Evolutionary conservation across 345 rosid genomes (phyloP).

Genomic region (Mallotus nudiflorus): DNA sequence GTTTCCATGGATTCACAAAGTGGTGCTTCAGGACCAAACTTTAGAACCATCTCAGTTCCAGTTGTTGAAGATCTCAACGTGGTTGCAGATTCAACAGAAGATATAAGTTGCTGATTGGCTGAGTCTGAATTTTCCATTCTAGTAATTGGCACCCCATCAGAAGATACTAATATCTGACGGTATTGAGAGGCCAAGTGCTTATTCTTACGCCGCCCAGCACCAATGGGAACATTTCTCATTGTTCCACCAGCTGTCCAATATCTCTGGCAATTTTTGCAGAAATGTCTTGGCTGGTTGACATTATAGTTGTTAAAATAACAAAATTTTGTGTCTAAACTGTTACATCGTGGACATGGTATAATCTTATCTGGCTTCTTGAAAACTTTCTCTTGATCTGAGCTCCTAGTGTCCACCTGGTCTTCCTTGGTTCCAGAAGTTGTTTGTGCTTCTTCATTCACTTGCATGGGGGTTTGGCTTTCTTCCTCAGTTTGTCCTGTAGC

Average conservation of each 20-base stretch:
- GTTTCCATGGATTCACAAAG: conserved; percentile 57
- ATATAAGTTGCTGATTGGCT: conserved; percentile 33
- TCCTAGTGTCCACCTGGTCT: conserved; percentile 46
- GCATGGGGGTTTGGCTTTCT: conserved; percentile 16
- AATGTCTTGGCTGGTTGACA: conserved; percentile 90
- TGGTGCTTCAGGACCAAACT: conserved; percentile 62
- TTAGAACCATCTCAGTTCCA: conserved; percentile 54
- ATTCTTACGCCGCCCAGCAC: conserved; percentile 94
- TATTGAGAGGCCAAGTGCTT: conserved; percentile 71
- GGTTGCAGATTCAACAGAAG: conserved; percentile 35
- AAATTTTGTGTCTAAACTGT: conserved; percentile 92
- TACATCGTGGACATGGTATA: conserved; percentile 87
- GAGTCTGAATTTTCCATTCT: conserved; percentile 43
- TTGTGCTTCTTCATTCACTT: conserved; percentile 25
- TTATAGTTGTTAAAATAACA: conserved; percentile 95
- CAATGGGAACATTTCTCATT: conserved; percentile 93
- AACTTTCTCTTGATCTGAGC: conserved; percentile 51
- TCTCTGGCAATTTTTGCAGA: conserved; percentile 94
- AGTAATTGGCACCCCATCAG: conserved; percentile 46
- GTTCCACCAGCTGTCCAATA: conserved; percentile 99
- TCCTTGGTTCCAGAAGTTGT: conserved; percentile 38
- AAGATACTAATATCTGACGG: conserved; percentile 65
- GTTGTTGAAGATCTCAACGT: conserved; percentile 37
- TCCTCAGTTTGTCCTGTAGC: conserved; percentile 17
- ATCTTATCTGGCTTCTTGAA: conserved; percentile 86